Evolutionary conservation across 2,329 filamentous ascomycete species (phyloP).

Genomic region (Pseudohalonectria lignicola): DNA sequence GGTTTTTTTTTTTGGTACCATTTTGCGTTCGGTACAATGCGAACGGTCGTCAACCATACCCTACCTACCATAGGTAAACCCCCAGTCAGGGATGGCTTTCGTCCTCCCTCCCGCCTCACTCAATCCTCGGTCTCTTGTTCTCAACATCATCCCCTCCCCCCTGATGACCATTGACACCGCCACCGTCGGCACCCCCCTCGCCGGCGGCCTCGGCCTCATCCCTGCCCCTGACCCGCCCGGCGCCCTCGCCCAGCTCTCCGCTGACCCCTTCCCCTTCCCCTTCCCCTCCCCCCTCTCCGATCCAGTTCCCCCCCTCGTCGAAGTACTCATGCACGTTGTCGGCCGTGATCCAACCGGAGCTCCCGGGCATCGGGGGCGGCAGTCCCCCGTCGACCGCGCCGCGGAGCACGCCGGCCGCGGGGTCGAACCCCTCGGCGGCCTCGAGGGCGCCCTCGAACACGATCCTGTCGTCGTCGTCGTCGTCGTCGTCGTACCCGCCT

Average conservation of each 20-base stretch:
- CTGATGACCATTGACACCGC: slow-evolving; percentile 17
- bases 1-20: no score
- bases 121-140: slow-evolving; percentile 35
- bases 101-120: no score
- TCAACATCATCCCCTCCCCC: slow-evolving; percentile 27
- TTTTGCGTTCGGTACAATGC: no score
- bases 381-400: slow-evolving; percentile 31
- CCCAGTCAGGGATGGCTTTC: no score
- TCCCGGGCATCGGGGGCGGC: slow-evolving; percentile 61
- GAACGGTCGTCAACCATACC: no score
- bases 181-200: slow-evolving; percentile 22
- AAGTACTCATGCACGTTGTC: slow-evolving; percentile 83
- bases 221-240: slow-evolving; percentile 42
- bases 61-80: no score
- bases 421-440: slow-evolving; percentile 46
- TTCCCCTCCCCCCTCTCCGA: slow-evolving; percentile 38
- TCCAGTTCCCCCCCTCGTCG: slow-evolving; percentile 72
- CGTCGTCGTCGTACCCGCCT: slow-evolving; percentile 46
- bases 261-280: slow-evolving; percentile 35
- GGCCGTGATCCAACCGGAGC: slow-evolving; percentile 77
- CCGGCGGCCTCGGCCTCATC: slow-evolving; percentile 42
- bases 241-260: slow-evolving; percentile 51
- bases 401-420: slow-evolving; percentile 41
- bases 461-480: slow-evolving; percentile 43
- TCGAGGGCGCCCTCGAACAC: slow-evolving; percentile 47